phyloP scores from a whole-genome alignment of 495 filamentous ascomycete genomes.

The Filosporella fistucella region DNA sequence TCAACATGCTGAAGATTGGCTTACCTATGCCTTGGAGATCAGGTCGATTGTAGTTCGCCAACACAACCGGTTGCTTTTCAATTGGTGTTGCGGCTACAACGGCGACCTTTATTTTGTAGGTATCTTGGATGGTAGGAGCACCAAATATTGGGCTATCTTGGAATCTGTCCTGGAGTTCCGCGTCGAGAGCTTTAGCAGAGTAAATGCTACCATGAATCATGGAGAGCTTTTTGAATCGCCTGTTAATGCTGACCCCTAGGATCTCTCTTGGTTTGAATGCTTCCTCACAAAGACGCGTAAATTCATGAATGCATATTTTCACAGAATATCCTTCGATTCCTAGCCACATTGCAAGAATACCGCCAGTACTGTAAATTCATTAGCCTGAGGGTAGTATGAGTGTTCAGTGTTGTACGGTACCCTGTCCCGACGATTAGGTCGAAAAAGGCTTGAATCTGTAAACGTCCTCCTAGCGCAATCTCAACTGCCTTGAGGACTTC shows the following conservation, averaged over 20 bases:
- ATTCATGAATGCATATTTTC: constrained; percentile 35
- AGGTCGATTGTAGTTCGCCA: constrained; percentile 49
- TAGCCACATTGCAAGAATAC: constrained; percentile 52
- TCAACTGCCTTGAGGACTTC: constrained; percentile 39
- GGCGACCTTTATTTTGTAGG: constrained; percentile 36
- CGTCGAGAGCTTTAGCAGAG: constrained; percentile 33
- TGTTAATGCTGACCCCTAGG: constrained; percentile 29
- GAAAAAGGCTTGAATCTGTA: constrained; percentile 40
- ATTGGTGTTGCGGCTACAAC: constrained; percentile 38
- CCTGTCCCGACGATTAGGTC: constrained; percentile 51
- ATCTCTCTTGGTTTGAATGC: constrained; percentile 38
- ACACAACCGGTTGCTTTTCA: constrained; percentile 33
- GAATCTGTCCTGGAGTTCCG: constrained; percentile 29
- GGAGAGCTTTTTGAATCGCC: constrained; percentile 27
- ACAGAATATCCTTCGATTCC: constrained; percentile 43
- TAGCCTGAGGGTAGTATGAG: background rate
- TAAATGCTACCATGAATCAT: constrained; percentile 37
- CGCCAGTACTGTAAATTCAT: constrained; percentile 39
- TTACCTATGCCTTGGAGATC: constrained; percentile 15
- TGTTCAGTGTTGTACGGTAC: constrained; percentile 24
- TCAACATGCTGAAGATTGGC: background rate
- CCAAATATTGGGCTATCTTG: constrained; percentile 35
- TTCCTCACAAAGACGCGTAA: constrained; percentile 34
- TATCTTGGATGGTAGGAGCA: constrained; percentile 21
- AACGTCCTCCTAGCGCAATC: constrained; percentile 29